Evolutionary conservation across 148 eudicot genomes (phyloP).

Genomic region (Cornus florida): DNA sequence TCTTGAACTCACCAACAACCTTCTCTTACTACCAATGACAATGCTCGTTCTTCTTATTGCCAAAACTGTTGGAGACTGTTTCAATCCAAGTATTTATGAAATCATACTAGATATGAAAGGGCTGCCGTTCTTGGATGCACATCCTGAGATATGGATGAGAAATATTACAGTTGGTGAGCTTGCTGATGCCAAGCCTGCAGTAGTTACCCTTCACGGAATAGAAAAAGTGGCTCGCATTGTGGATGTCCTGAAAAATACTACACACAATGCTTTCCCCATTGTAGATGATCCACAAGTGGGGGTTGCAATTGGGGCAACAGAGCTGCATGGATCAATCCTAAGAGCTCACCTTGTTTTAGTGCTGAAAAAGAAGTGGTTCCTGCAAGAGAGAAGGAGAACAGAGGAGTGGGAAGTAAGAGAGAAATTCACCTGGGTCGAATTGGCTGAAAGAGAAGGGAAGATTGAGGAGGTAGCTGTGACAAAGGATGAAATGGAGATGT

Average conservation of each 20-base stretch:
- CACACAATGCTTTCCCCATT: constrained; percentile 87
- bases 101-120: constrained; percentile 82
- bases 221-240: constrained; percentile 75
- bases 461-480: constrained; percentile 63
- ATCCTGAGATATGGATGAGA: constrained; percentile 92
- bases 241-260: constrained; percentile 62
- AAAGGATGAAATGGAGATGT: constrained; percentile 79
- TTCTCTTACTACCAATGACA: constrained; percentile 71
- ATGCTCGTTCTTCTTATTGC: constrained; percentile 90
- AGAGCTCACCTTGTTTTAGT: constrained; percentile 70
- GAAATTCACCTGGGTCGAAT: constrained; percentile 61
- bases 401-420: constrained; percentile 76
- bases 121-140: constrained; percentile 78
- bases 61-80: constrained; percentile 83
- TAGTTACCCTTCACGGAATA: constrained; percentile 57
- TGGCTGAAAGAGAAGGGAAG: constrained; percentile 61
- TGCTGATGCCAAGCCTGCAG: constrained; percentile 63
- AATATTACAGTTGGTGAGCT: constrained; percentile 75
- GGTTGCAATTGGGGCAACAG: constrained; percentile 26
- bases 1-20: constrained; percentile 86
- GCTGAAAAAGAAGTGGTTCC: constrained; percentile 80
- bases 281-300: constrained; percentile 49
- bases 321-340: constrained; percentile 63
- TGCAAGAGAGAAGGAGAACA: constrained; percentile 47
- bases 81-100: constrained; percentile 80